Base-by-base conservation (phyloP, 805 yeast species). In the Zygosaccharomyces rouxii region DNA sequence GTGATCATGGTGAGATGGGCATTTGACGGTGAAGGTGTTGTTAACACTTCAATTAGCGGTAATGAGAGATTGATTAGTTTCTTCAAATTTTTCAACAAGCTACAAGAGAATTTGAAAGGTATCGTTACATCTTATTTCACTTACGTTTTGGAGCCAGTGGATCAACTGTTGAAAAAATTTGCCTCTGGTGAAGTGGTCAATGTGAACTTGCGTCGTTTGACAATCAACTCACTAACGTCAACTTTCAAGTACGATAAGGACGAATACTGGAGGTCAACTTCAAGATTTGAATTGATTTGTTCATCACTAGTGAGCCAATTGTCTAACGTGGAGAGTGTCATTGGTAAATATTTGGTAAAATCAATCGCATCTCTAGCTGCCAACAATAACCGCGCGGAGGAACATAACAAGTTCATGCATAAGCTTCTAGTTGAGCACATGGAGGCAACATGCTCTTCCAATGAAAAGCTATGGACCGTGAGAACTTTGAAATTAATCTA, bases 1-100 rank as follows among this genome's bases (percentile, higher is more conserved):
- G 92, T 90, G 5, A 74, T 83, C 22, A 73, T 89, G 57, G 89
- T 86, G 10, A 80, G 89, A 64, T 94, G 99, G 99, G 95, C 97
- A 2, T 78, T 87, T 58, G 86, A 83, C 53, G 95, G 89, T 49
- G 95, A 84, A 66, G 89, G 86, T 38, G 77, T 78, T 10, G 69
- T 64, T 3, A 68, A 76, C 42, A 55, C 66, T 5, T 61, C 62
- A 23, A 76, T 78, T 35, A 68, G 77, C 14, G 81, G 78, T 60
- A 59, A 66, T 13, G 79, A 83, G 47, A 76, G 95, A 60, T 71
- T 83, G 48, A 68, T 78, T 38, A 83, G 95, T 2, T 89, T 89
- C 70, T 87, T 84, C 77, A 84, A 83, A 67, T 89, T 94, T 65
- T 86, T 86, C 74, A 86, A 83, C 70, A 86, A 83, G 62, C 70